phyloP scores from a whole-genome alignment of 2,329 filamentous ascomycete species.

The Fusarium sp. region DNA sequence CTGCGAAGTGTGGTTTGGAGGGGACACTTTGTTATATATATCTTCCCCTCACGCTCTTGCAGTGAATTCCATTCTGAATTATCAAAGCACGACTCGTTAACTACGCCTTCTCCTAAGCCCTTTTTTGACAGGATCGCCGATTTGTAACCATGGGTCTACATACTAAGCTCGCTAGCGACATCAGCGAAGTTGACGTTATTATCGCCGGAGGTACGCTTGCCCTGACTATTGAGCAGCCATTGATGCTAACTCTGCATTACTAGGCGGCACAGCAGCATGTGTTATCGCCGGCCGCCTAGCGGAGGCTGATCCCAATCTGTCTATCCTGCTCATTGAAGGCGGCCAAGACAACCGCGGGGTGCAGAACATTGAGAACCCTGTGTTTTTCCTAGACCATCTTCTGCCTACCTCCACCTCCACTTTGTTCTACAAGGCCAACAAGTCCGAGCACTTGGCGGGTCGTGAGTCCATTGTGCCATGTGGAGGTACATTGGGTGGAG shows the following conservation, averaged over 20 bases:
- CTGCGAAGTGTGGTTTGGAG: too few species aligned
- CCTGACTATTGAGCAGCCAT: background rate
- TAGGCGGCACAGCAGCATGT: constrained; percentile 52
- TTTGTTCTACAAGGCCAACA: constrained; percentile 48
- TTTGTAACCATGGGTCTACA: constrained; percentile 35
- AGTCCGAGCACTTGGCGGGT: constrained; percentile 41
- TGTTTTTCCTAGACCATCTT: constrained; percentile 46
- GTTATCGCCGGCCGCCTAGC: constrained; percentile 51
- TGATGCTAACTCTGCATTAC: constrained; percentile 1
- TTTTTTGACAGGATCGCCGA: constrained; percentile 13
- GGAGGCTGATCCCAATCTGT: constrained; percentile 48
- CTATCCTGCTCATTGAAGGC: constrained; percentile 52
- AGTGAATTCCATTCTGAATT: background rate
- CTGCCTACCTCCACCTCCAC: constrained; percentile 42
- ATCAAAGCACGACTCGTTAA: constrained; percentile 5
- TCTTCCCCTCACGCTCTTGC: constrained; percentile 5
- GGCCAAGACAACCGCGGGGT: constrained; percentile 49
- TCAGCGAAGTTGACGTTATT: constrained; percentile 41
- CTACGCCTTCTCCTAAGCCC: background rate
- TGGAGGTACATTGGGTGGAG: constrained; percentile 50
- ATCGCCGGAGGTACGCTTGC: constrained; percentile 37
- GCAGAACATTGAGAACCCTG: constrained; percentile 48
- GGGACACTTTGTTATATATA: constrained; percentile 19
- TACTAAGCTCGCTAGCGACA: constrained; percentile 39
- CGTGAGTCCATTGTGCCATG: constrained; percentile 47